phyloP scores from a whole-genome alignment of 2,329 filamentous ascomycete genomes.

The Diatrype stigma region DNA sequence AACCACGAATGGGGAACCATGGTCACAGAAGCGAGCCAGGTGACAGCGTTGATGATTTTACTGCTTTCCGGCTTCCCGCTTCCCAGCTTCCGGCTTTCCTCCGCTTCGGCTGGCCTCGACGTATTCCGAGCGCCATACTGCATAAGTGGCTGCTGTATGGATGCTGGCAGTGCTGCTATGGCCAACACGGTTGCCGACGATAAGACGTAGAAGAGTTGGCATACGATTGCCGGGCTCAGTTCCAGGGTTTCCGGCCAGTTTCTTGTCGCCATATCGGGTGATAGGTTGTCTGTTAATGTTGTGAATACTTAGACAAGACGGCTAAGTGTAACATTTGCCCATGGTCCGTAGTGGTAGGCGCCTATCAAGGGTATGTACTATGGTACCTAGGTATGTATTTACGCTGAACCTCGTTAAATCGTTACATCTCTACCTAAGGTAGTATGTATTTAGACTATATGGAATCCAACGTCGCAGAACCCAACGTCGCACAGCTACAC shows the following conservation, averaged over 20 bases:
- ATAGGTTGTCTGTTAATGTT: background rate
- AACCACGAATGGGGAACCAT: constrained; percentile 88
- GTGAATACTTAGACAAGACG: too few species aligned
- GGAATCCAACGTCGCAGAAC: too few species aligned
- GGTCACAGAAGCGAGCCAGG: constrained; percentile 33
- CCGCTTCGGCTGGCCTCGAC: constrained; percentile 2
- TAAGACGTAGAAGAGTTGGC: constrained; percentile 45
- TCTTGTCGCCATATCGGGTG: background rate
- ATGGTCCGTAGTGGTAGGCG: too few species aligned
- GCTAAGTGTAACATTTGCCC: too few species aligned
- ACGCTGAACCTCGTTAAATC: too few species aligned
- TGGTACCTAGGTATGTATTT: too few species aligned
- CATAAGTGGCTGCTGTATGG: constrained; percentile 41
- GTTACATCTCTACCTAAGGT: too few species aligned
- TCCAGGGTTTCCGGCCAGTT: background rate
- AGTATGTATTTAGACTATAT: too few species aligned
- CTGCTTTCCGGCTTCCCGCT: background rate
- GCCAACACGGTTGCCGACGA: constrained; percentile 36
- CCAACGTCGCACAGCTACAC: too few species aligned
- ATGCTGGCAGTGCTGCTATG: constrained; percentile 40
- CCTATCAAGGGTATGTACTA: too few species aligned
- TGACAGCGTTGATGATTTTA: constrained; percentile 24
- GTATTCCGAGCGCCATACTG: constrained; percentile 47
- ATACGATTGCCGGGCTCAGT: constrained; percentile 27
- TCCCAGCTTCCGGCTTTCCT: constrained; percentile 4